These are phyloP conservation scores for Zanthoxylum bungeanum DNA, from an alignment of 345 rosid genomes.

Conservation along the genomic window DNA sequence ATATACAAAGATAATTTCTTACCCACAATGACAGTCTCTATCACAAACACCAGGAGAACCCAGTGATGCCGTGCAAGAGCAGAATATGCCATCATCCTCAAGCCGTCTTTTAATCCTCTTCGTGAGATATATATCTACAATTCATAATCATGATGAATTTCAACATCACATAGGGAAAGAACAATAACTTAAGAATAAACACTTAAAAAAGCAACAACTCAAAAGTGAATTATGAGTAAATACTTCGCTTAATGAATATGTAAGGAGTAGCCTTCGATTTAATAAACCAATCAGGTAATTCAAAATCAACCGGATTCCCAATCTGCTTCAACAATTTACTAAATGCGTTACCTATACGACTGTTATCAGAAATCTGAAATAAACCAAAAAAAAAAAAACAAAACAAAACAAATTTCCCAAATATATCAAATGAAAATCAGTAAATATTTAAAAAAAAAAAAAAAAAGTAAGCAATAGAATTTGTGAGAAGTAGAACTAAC, in stretches of 20 bases:
- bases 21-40: conserved; percentile 98
- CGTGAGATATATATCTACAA: conserved; percentile 75
- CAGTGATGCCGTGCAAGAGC: conserved; percentile 69
- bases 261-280: conserved; percentile 69
- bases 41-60: conserved; percentile 67
- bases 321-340: conserved; percentile 55
- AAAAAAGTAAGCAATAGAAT: no score
- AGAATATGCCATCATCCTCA: conserved; percentile 96
- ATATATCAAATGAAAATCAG: no score
- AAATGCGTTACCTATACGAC: conserved; percentile 51
- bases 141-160: conserved; percentile 34
- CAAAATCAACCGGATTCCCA: conserved; percentile 68
- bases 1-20: conserved; percentile 28
- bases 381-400: not conserved
- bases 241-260: conserved; percentile 84
- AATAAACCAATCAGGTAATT: conserved; percentile 75
- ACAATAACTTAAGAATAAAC: not conserved
- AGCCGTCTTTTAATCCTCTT: conserved; percentile 70
- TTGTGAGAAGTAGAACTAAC: no score
- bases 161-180: not conserved
- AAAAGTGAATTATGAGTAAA: conserved; percentile 31
- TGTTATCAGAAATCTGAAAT: conserved; percentile 47
- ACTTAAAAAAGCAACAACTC: not conserved
- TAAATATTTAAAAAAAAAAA: no score
- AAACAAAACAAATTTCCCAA: no score